Conservation (phyloP, 257 asterid species). For the Nicotiana noctiflora region DNA sequence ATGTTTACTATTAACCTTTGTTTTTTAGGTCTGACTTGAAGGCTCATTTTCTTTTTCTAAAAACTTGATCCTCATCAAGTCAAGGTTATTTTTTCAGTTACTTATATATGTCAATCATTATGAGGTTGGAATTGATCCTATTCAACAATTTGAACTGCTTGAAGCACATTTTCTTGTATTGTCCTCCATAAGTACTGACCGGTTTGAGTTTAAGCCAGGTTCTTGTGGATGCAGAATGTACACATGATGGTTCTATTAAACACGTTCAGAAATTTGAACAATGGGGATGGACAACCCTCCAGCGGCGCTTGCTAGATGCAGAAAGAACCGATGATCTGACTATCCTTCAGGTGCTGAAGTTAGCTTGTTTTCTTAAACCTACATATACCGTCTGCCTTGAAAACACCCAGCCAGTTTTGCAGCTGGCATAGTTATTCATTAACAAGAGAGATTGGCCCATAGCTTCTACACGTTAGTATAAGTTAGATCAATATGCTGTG, state of each 20-base stretch:
- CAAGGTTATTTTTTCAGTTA: not conserved
- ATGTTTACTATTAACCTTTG: not conserved
- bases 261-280: slow-evolving; percentile 91
- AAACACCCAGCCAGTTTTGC: not conserved
- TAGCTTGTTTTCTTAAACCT: slow-evolving; percentile 4
- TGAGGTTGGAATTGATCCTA: not conserved
- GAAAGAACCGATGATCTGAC: slow-evolving; percentile 72
- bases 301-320: slow-evolving; percentile 85
- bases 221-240: slow-evolving; percentile 97
- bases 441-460: not conserved
- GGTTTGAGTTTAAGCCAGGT: slow-evolving; percentile 47
- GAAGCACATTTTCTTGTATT: not conserved
- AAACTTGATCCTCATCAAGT: not conserved
- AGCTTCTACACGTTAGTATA: not conserved
- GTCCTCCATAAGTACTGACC: slow-evolving; percentile 14
- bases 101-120: no score
- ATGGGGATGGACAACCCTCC: slow-evolving; percentile 97
- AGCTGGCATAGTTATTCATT: not conserved
- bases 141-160: not conserved
- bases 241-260: slow-evolving; percentile 87
- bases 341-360: slow-evolving; percentile 57
- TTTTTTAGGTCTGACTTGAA: not conserved
- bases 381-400: not conserved
- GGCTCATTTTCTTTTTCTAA: not conserved
- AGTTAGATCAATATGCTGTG: not conserved